A percentile compares a stretch with the other conserved stretches of the same genome.
Conservation (phyloP, 202 grass and related monocot genomes). For the Zizania palustris region DNA sequence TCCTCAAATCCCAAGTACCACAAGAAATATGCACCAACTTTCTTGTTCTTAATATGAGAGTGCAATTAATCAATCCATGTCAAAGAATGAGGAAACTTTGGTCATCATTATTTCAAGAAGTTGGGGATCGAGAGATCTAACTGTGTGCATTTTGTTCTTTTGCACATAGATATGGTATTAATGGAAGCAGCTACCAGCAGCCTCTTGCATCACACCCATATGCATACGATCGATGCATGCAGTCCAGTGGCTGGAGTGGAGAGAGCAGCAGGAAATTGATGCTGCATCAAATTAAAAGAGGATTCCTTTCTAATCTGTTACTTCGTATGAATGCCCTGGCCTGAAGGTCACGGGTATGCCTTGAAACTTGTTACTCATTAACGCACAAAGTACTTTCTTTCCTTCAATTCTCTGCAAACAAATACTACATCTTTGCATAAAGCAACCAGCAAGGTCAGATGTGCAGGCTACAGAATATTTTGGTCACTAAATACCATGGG, state of each 20-base stretch:
- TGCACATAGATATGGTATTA: slow-evolving; percentile 38
- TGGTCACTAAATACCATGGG: slow-evolving; percentile 25
- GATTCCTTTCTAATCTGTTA: slow-evolving; percentile 14
- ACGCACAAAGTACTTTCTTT: slow-evolving; percentile 20
- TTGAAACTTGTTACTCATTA: slow-evolving; percentile 34
- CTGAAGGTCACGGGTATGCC: slow-evolving; percentile 45
- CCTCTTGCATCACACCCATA: slow-evolving; percentile 30
- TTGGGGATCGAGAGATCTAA: slow-evolving; percentile 12
- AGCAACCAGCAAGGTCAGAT: neutral
- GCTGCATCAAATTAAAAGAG: slow-evolving; percentile 32
- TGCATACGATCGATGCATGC: slow-evolving; percentile 23
- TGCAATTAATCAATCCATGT: slow-evolving; percentile 15
- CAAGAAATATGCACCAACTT: slow-evolving; percentile 39
- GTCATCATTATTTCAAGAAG: slow-evolving; percentile 15
- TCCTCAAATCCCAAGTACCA: slow-evolving; percentile 38
- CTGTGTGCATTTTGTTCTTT: slow-evolving; percentile 23
- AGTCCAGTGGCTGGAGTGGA: slow-evolving; percentile 32
- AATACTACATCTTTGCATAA: neutral
- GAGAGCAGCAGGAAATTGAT: slow-evolving; percentile 39
- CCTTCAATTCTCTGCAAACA: slow-evolving; percentile 42
- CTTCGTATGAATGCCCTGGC: neutral
- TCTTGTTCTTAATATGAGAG: slow-evolving; percentile 29
- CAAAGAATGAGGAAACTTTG: neutral
- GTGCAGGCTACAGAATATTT: neutral
- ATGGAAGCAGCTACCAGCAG: slow-evolving; percentile 37